Evolutionary conservation across 73 alveolate species (phyloP).

Genomic region (Tetrahymena borealis): DNA sequence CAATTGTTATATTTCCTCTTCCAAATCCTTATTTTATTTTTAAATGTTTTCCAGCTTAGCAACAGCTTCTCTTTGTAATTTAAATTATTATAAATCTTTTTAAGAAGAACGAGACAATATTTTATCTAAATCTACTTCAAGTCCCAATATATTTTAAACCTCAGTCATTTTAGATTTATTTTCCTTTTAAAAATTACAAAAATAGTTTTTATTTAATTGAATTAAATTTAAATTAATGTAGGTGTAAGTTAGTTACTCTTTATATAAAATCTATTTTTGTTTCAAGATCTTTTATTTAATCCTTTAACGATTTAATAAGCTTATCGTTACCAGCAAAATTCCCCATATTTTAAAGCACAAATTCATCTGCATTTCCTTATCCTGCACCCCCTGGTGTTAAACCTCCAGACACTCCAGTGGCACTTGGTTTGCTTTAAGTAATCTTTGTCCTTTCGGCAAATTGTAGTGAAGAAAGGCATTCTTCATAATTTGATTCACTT

Average conservation of each 20-base stretch:
- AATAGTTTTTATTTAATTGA: background rate
- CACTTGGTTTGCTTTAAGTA: background rate
- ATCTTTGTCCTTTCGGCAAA: constrained; percentile 36
- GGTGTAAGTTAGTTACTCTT: background rate
- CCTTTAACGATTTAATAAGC: constrained; percentile 6
- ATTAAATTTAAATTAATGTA: background rate
- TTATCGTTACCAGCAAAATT: constrained; percentile 4
- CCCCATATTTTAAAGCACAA: background rate
- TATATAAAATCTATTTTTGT: constrained; percentile 11
- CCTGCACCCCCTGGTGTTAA: background rate
- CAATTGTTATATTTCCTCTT: constrained; percentile 1
- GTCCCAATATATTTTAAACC: constrained; percentile 21
- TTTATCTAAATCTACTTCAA: constrained; percentile 40
- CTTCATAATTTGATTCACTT: constrained; percentile 43
- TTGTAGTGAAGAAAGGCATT: constrained; percentile 15
- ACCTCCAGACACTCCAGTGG: background rate
- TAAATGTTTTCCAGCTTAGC: background rate
- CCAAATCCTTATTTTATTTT: constrained; percentile 2
- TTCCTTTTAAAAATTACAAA: background rate
- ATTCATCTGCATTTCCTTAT: background rate
- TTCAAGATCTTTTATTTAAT: constrained; percentile 17
- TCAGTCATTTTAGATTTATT: constrained; percentile 12
- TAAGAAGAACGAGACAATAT: constrained; percentile 16
- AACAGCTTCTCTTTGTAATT: constrained; percentile 24
- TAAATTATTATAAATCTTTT: constrained; percentile 12